Evolutionary conservation across 2,329 filamentous ascomycete species (phyloP), one percentile per base, ranked within the genome.

Genomic region (Graphiopsis chlorocephala): DNA sequence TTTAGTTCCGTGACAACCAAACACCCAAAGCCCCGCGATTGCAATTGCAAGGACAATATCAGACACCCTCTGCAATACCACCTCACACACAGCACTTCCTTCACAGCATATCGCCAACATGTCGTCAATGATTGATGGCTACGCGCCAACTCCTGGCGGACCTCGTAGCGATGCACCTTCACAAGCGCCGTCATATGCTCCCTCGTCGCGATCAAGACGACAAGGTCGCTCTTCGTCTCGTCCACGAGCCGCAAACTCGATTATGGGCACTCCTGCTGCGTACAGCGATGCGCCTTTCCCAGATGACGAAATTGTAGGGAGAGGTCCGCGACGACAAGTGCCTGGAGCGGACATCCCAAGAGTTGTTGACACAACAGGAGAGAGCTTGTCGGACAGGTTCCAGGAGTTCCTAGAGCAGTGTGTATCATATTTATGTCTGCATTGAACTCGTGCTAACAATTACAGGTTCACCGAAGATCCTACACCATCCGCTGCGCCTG

Each of bases 361-460:
- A 65, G 90, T 94, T 7, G 88, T 92, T 68, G 92, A 96, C 77
- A 85, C 85, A 65, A 89, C 92, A 58, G 91, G 90, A 67, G 83
- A 91, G 68, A 86, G 89, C 62, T 85, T 94, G 28, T 90, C 92
- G 74, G 83, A 89, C 64, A 86, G 89, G 64, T 95, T 96, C 74
- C 89, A 93, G 77, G 84, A 85, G 69, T 96, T 95, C 74, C 85
- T 96, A 28, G 90, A 95, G 74, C 86, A 84, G 90, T 93, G 76
- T 73, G 84, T 75, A 35, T 15, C 12, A 14, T 38, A 12, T 3
- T 20, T 7, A 31, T 6, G 14, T 20, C 11, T 23, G 3, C n/a
- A n/a, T 17, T 31, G 38, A 29, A 14, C 25, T 14, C 14, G 8
- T 45, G 8, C 20, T 55, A 28, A 55, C 33, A 53, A 7, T 6